Conservation (phyloP, 306 rosid species). For the Ziziphus jujuba region DNA sequence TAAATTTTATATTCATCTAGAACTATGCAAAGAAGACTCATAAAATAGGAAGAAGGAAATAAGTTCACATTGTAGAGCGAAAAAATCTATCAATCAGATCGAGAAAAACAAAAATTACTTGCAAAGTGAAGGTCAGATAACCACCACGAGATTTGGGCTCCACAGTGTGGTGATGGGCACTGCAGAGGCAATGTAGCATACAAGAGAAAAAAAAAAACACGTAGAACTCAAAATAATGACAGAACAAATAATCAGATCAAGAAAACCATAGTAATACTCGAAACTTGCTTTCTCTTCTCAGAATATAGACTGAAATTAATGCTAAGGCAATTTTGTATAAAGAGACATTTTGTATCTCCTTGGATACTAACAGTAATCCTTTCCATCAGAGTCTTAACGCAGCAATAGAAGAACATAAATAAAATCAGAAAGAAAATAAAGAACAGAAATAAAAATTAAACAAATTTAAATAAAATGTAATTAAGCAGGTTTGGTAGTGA, state of each 20-base stretch:
- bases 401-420: too few species aligned
- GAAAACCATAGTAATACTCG: neutral
- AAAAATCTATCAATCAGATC: neutral
- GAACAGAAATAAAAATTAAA: neutral
- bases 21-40: too few species aligned
- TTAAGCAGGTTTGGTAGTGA: too few species aligned
- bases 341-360: neutral
- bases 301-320: neutral
- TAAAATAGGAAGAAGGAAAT: neutral
- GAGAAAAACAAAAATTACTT: constrained; percentile 49
- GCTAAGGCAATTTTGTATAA: neutral
- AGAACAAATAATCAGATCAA: too few species aligned
- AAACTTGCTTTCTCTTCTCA: neutral
- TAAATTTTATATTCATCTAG: too few species aligned
- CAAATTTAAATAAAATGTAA: too few species aligned
- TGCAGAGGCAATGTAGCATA: too few species aligned
- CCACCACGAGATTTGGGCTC: constrained; percentile 74
- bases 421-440: neutral
- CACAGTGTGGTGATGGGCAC: constrained; percentile 75
- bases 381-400: too few species aligned
- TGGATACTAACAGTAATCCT: too few species aligned
- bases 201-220: constrained; percentile 7
- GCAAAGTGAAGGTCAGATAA: constrained; percentile 80
- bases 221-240: constrained; percentile 19
- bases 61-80: constrained; percentile 11